Evolutionary conservation across 371 early-diverging fungal species (phyloP).

Genomic region (Actinomortierella wolfii): DNA sequence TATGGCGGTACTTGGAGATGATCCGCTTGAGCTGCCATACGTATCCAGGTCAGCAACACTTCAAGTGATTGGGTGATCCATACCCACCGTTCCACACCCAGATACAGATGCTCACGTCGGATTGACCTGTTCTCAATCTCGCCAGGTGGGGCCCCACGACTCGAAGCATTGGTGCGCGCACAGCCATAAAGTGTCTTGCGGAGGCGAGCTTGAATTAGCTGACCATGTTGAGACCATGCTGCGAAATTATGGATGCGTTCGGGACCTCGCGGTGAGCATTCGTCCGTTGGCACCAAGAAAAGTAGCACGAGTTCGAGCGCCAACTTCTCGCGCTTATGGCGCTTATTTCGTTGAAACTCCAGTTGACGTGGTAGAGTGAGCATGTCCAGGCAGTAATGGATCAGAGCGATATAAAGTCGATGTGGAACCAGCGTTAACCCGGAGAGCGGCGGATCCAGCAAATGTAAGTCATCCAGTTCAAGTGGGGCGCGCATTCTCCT

Average conservation of each 20-base stretch:
- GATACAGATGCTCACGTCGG: slow-evolving; percentile 15
- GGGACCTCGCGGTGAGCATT: slow-evolving; percentile 22
- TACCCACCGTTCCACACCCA: slow-evolving; percentile 27
- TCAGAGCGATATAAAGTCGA: slow-evolving; percentile 31
- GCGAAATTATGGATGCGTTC: slow-evolving; percentile 17
- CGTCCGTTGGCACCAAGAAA: slow-evolving; percentile 39
- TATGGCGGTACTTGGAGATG: too few species aligned
- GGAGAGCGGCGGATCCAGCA: slow-evolving; percentile 29
- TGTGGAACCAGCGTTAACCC: slow-evolving; percentile 31
- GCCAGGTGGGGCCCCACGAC: too few species aligned
- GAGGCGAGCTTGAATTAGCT: slow-evolving; percentile 17
- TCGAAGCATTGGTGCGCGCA: too few species aligned
- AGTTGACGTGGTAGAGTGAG: slow-evolving; percentile 20
- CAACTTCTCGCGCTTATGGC: slow-evolving; percentile 19
- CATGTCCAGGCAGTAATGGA: slow-evolving; percentile 38
- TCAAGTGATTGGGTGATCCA: slow-evolving; percentile 32
- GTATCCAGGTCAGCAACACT: slow-evolving; percentile 23
- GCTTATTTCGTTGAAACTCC: slow-evolving; percentile 17
- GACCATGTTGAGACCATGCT: slow-evolving; percentile 31
- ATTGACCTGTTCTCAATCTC: slow-evolving; percentile 1
- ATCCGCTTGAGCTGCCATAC: slow-evolving; percentile 10
- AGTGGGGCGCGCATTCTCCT: slow-evolving; percentile 16
- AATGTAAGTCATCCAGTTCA: slow-evolving; percentile 23
- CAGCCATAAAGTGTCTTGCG: background rate
- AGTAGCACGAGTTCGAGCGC: slow-evolving; percentile 21